phyloP scores from a whole-genome alignment of 441 rosid genomes.

The Gossypium gossypioides region DNA sequence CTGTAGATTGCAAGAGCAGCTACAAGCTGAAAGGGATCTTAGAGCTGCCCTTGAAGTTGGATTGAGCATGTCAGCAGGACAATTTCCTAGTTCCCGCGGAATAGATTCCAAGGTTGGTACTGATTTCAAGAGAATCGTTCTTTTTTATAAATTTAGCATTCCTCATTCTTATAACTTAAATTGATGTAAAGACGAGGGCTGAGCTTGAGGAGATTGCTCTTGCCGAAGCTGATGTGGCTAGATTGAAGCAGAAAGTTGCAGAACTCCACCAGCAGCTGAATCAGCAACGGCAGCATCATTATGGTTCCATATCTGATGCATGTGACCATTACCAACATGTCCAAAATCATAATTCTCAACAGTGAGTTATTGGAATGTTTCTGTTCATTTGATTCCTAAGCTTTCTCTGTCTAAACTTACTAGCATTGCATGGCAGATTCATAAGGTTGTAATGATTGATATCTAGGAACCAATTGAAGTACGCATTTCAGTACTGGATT shows the following conservation, averaged over 20 bases:
- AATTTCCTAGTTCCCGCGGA: constrained; percentile 68
- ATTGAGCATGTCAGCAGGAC: constrained; percentile 94
- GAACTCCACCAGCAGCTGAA: constrained; percentile 94
- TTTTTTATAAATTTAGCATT: background rate
- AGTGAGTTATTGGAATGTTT: constrained; percentile 41
- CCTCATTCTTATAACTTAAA: background rate
- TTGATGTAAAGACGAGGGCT: constrained; percentile 53
- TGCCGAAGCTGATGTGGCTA: constrained; percentile 97
- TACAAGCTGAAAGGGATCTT: constrained; percentile 98
- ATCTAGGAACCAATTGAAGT: background rate
- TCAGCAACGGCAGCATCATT: constrained; percentile 85
- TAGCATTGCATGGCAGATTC: background rate
- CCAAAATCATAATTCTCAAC: constrained; percentile 67
- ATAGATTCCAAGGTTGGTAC: constrained; percentile 56
- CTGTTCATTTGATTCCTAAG: background rate
- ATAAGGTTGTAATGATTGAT: constrained; percentile 2
- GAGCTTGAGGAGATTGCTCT: constrained; percentile 99
- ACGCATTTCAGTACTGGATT: background rate
- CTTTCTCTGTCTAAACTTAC: background rate
- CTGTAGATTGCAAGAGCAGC: constrained; percentile 92
- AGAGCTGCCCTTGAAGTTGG: constrained; percentile 96
- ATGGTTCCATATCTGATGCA: constrained; percentile 65
- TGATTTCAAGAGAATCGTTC: background rate
- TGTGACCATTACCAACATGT: constrained; percentile 63
- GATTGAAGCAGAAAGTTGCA: constrained; percentile 93